These are phyloP conservation scores for Brachypodium distachyon DNA, from an alignment of 202 grass and related monocot genomes.

Conservation along the genomic window DNA sequence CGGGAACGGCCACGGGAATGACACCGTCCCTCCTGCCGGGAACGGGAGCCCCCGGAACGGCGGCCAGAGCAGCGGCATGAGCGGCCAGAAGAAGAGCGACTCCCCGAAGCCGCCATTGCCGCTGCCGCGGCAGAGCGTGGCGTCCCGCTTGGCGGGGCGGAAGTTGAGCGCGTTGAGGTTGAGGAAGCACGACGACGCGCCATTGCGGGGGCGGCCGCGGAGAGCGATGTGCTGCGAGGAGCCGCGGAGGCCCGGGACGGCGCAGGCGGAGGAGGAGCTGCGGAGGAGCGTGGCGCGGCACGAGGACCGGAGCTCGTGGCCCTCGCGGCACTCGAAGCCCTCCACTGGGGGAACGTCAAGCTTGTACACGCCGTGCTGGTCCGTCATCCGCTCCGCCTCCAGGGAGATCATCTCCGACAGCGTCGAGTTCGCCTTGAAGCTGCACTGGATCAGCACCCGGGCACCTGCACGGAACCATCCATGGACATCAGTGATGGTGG, in stretches of 20 bases:
- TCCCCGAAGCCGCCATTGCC: not conserved
- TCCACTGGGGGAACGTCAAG: constrained; percentile 71
- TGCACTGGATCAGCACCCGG: constrained; percentile 67
- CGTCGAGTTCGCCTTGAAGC: constrained; percentile 71
- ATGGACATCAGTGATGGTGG: not conserved
- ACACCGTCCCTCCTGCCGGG: constrained; percentile 26
- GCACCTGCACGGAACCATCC: constrained; percentile 40
- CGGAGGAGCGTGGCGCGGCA: constrained; percentile 74
- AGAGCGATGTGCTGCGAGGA: constrained; percentile 82
- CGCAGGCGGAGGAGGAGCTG: constrained; percentile 65
- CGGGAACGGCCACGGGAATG: constrained; percentile 55
- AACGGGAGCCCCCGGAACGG: constrained; percentile 41
- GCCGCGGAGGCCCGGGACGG: constrained; percentile 51
- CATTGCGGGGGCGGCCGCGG: constrained; percentile 35
- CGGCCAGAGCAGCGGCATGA: constrained; percentile 66
- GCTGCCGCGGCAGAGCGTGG: constrained; percentile 26
- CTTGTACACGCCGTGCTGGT: constrained; percentile 88
- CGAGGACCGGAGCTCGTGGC: constrained; percentile 58
- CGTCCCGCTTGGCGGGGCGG: constrained; percentile 51
- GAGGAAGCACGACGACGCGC: constrained; percentile 69
- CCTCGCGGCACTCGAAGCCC: constrained; percentile 80
- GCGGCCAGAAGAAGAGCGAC: constrained; percentile 84
- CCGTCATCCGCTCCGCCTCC: constrained; percentile 79
- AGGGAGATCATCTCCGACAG: constrained; percentile 62
- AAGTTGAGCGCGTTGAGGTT: constrained; percentile 97